A percentile compares a stretch with the other conserved stretches of the same genome.
phyloP scores from a whole-genome alignment of 2,329 filamentous ascomycete species.

The Ophiocordyceps polyrhachis-furcata region DNA sequence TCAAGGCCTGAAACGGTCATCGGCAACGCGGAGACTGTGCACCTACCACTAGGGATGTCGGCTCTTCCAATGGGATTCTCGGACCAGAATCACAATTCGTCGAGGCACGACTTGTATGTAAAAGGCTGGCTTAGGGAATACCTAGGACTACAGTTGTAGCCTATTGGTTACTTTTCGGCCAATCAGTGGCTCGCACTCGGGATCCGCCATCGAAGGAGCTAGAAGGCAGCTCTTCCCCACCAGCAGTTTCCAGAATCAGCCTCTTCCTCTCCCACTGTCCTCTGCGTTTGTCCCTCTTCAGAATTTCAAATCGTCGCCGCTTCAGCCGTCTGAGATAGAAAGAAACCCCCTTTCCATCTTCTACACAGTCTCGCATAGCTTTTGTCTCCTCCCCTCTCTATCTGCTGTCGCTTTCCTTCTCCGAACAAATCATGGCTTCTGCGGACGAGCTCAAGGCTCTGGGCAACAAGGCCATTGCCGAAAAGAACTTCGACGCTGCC shows the following conservation, averaged over 20 bases:
- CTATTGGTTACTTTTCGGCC: conserved; percentile 6
- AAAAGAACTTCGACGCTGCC: conserved; percentile 91
- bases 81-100: too few relatives aligned
- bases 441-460: conserved; percentile 80
- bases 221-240: conserved; percentile 13
- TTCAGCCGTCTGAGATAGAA: not conserved
- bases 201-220: conserved; percentile 22
- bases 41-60: not conserved
- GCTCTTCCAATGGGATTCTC: too few relatives aligned
- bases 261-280: not conserved
- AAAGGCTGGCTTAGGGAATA: too few relatives aligned
- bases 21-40: too few relatives aligned
- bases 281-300: not conserved
- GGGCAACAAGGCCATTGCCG: conserved; percentile 96
- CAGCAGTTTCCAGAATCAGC: not conserved
- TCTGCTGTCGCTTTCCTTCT: not conserved
- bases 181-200: conserved; percentile 11
- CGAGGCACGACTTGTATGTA: too few relatives aligned
- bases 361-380: not conserved
- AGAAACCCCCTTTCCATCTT: not conserved
- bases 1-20: too few relatives aligned
- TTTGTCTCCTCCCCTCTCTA: not conserved
- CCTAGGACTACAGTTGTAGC: too few relatives aligned
- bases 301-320: not conserved
- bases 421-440: conserved; percentile 27